Percentiles rank a stretch among this genome's conserved stretches.
Evolutionary conservation across 169 alveolate species (phyloP).

Genomic region (Plasmodium sp.): DNA sequence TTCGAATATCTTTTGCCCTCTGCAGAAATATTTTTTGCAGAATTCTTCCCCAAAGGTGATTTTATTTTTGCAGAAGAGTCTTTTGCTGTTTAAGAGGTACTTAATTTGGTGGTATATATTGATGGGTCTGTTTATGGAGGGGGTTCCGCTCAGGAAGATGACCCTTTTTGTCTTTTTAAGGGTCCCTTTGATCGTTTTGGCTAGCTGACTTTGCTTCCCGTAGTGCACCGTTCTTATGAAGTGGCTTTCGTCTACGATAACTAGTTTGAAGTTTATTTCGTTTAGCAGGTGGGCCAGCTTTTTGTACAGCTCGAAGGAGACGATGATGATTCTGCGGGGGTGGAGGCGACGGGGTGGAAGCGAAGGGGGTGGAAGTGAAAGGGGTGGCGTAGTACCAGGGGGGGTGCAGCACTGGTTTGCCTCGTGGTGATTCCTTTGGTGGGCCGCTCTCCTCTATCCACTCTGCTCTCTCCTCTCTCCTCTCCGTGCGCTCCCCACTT

Average conservation of each 20-base stretch:
- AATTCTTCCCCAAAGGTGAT: slow-evolving; percentile 49
- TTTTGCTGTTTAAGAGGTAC: slow-evolving; percentile 35
- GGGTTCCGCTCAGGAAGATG: slow-evolving; percentile 51
- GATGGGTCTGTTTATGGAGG: slow-evolving; percentile 62
- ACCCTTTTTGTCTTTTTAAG: slow-evolving; percentile 14
- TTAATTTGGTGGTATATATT: slow-evolving; percentile 62
- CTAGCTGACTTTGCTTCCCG: slow-evolving; percentile 53
- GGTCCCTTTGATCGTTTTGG: slow-evolving; percentile 28
- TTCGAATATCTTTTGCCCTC: slow-evolving; percentile 55
- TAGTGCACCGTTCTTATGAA: slow-evolving; percentile 40
- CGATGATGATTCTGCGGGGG: background rate
- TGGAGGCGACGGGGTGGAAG: background rate
- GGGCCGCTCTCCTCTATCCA: too few relatives aligned
- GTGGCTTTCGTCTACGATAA: slow-evolving; percentile 61
- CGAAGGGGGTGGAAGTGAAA: background rate
- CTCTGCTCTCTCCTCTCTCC: background rate
- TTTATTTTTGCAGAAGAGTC: slow-evolving; percentile 31
- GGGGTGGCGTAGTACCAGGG: background rate
- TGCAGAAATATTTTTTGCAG: slow-evolving; percentile 51
- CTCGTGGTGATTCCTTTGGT: background rate
- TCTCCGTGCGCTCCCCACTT: background rate
- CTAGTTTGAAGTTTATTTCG: slow-evolving; percentile 19
- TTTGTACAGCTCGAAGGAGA: slow-evolving; percentile 42
- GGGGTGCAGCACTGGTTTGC: background rate
- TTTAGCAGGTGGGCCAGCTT: slow-evolving; percentile 7